Evolutionary conservation across 305 asterid species (phyloP), one percentile per base, ranked within the genome.

Genomic region (Stenogyne calaminthoides): DNA sequence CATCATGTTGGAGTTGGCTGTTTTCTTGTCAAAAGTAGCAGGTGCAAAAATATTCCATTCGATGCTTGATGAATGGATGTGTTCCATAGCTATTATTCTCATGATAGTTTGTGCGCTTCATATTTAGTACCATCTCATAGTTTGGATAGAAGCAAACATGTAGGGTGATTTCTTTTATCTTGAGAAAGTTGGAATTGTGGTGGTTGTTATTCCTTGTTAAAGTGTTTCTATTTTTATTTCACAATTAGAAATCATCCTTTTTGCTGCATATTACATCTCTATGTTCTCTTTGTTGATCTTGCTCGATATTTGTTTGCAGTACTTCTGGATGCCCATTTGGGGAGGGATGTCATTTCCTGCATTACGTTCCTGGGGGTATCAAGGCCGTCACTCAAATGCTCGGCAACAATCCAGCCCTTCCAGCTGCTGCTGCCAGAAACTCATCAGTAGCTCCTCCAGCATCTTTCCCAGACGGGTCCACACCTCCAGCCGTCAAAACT

Each of bases 281-380:
- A 22, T 16, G 77, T 87, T 85, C 59, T 86, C 82, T 54, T 54
- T 8, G 14, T 19, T 54, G 59, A 54, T 54, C 80, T 54, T 54
- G 16, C 59, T 54, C 19, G 12, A 18, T 54, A 9, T 29, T 60
- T 40, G 40, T 25, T 10, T 82, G 84, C 85, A 85, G 89, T 77
- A 18, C 81, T 65, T 77, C 87, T 64, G 89, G 89, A 14, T 85
- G 89, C 42, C 84, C 84, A 16, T 85, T 82, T 5, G 89, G 89
- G 16, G 89, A 85, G 70, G 85, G 83, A 36, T 85, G 89, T 78
- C 89, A 85, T 72, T 85, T 82, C 74, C 46, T 83, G 71, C 89
- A 85, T 70, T 76, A 74, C 9, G 79, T 85, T 20, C 84, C 87
- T 42, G 89, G 89, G 5, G 89, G 87, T 61, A 70, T 80, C 73